A percentile compares a stretch with the other conserved stretches of the same genome.
Conservation (phyloP, 2,329 filamentous ascomycete species). For the Pestalotiopsis sp. region DNA sequence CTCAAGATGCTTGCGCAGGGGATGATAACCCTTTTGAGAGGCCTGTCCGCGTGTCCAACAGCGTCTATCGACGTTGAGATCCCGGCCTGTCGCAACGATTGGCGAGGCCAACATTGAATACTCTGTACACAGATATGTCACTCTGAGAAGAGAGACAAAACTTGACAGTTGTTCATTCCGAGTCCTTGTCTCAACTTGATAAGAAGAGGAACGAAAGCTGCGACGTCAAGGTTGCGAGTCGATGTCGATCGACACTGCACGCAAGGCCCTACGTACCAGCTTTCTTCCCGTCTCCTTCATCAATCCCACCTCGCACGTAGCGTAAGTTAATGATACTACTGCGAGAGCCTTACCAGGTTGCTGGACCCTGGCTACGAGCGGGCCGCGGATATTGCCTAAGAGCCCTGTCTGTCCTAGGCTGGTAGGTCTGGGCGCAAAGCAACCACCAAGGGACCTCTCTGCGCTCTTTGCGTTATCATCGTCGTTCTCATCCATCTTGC, state of each 20-base stretch:
- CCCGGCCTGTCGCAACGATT: not conserved
- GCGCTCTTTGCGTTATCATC: not conserved
- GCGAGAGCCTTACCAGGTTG: not conserved
- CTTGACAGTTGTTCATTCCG: not conserved
- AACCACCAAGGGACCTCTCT: not conserved
- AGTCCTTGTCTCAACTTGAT: not conserved
- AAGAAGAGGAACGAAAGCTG: not conserved
- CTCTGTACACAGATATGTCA: not conserved
- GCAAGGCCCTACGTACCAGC: not conserved
- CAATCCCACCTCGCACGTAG: too few relatives aligned
- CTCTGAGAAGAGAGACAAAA: not conserved
- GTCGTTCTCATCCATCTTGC: not conserved
- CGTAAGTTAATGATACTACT: too few relatives aligned
- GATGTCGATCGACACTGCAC: not conserved
- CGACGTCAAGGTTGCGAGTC: not conserved
- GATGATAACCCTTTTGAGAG: slow-evolving; percentile 1
- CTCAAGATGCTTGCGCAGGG: not conserved
- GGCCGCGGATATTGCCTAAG: not conserved
- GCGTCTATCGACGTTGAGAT: not conserved
- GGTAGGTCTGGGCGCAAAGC: not conserved
- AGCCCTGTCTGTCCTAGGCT: not conserved
- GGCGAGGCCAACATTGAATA: not conserved
- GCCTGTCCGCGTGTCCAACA: not conserved
- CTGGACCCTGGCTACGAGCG: not conserved
- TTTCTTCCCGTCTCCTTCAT: not conserved